Evolutionary conservation across 2,329 filamentous ascomycete genomes (phyloP).

Genomic region (Alternaria incomplexa): DNA sequence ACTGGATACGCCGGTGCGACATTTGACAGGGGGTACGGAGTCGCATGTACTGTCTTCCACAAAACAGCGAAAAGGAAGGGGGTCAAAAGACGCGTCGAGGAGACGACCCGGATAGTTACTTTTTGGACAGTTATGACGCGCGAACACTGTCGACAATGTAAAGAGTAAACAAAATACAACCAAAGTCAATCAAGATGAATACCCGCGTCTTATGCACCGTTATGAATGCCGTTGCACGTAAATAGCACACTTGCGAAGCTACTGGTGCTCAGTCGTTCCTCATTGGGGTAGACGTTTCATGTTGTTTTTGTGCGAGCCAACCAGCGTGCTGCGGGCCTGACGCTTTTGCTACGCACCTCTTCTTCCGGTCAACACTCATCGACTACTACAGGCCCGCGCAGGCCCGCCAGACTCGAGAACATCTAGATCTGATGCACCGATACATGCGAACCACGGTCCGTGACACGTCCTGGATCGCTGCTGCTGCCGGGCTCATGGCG

Average conservation of each 20-base stretch:
- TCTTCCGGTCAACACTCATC: conserved; percentile 8
- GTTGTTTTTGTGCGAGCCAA: conserved; percentile 23
- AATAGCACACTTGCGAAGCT: conserved; percentile 8
- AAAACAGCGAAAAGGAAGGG: conserved; percentile 7
- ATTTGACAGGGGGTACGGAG: conserved; percentile 23
- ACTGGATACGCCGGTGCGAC: conserved; percentile 45
- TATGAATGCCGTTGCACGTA: conserved; percentile 25
- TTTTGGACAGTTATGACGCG: too few species aligned
- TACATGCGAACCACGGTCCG: conserved; percentile 23
- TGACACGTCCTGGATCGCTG: conserved; percentile 15
- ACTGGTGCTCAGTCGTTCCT: conserved; percentile 13
- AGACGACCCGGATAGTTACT: too few species aligned
- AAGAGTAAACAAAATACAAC: conserved; percentile 23
- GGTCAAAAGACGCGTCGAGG: conserved; percentile 25
- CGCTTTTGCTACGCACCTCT: conserved; percentile 5
- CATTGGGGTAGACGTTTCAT: conserved; percentile 32
- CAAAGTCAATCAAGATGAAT: conserved; percentile 4
- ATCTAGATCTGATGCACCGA: conserved; percentile 17
- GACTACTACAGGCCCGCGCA: too few species aligned
- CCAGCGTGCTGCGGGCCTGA: conserved; percentile 11
- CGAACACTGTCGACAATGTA: conserved; percentile 6
- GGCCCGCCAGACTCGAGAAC: conserved; percentile 1
- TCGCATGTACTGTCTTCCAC: conserved; percentile 10
- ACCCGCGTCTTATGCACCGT: conserved; percentile 28
- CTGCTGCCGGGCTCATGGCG: too few species aligned